Evolutionary conservation across 1,284 basidiomycete genomes (phyloP).

Genomic region (Vanrija humicola): DNA sequence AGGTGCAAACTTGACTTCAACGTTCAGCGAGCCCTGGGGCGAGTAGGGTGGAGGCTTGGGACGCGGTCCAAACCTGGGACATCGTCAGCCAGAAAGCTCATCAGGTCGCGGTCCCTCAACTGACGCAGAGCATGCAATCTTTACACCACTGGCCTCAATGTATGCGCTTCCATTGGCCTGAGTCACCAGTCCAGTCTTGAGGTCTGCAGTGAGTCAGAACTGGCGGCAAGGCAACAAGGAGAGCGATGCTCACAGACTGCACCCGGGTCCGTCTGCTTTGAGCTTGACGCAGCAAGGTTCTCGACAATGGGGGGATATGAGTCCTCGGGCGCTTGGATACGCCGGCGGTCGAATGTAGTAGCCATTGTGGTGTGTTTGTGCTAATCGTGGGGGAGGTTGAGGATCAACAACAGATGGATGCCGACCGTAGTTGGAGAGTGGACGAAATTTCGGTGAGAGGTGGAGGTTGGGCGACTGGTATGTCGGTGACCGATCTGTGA

Average conservation of each 20-base stretch:
- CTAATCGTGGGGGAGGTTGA: conserved; percentile 1
- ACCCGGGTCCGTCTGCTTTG: too few relatives aligned
- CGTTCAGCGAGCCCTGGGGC: conserved; percentile 81
- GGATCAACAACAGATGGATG: not conserved
- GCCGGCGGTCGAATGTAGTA: conserved; percentile 68
- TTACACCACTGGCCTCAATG: conserved; percentile 76
- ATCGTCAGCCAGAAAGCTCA: not conserved
- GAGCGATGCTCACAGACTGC: too few relatives aligned
- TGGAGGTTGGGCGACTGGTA: too few relatives aligned
- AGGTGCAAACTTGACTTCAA: conserved; percentile 94
- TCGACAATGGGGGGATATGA: conserved; percentile 63
- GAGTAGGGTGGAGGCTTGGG: conserved; percentile 62
- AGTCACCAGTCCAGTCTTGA: conserved; percentile 81
- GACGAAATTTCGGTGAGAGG: not conserved
- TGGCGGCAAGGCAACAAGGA: too few relatives aligned
- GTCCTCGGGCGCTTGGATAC: conserved; percentile 82
- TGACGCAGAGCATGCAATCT: conserved; percentile 91
- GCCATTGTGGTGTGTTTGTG: conserved; percentile 15
- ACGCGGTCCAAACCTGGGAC: conserved; percentile 79
- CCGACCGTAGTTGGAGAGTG: not conserved
- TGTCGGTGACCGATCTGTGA: too few relatives aligned
- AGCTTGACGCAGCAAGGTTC: conserved; percentile 18
- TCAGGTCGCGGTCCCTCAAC: conserved; percentile 29
- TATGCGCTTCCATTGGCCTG: conserved; percentile 95
- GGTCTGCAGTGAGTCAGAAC: conserved; percentile 55